Conservation (phyloP, 495 filamentous ascomycete genomes). For the Podospora pseudopauciseta region DNA sequence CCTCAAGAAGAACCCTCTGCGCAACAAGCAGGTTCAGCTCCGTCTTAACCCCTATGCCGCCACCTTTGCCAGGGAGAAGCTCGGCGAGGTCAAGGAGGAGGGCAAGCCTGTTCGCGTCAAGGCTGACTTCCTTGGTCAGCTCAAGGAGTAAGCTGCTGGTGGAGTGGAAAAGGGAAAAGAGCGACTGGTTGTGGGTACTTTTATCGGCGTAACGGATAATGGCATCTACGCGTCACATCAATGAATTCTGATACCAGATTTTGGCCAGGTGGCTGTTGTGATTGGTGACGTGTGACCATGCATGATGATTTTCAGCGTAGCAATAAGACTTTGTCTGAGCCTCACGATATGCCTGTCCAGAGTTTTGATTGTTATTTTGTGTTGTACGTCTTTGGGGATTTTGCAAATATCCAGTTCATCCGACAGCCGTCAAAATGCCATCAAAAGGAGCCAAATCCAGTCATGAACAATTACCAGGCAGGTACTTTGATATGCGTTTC, state of each 20-base stretch:
- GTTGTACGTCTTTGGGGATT: too few species aligned
- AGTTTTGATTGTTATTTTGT: too few species aligned
- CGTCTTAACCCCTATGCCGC: slow-evolving; percentile 95
- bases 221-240: slow-evolving; percentile 33
- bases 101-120: slow-evolving; percentile 37
- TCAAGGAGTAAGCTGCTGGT: slow-evolving; percentile 37
- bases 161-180: slow-evolving; percentile 16
- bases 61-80: slow-evolving; percentile 69
- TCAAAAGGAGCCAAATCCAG: too few species aligned
- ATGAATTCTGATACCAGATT: slow-evolving; percentile 39
- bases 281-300: slow-evolving; percentile 9
- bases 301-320: neutral
- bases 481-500: too few species aligned
- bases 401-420: too few species aligned
- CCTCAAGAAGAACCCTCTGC: slow-evolving; percentile 99
- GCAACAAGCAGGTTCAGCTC: slow-evolving; percentile 95
- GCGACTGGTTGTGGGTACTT: slow-evolving; percentile 30
- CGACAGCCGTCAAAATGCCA: too few species aligned
- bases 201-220: slow-evolving; percentile 39
- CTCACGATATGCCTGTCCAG: too few species aligned
- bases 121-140: slow-evolving; percentile 37
- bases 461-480: too few species aligned
- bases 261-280: slow-evolving; percentile 14
- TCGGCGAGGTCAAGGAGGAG: slow-evolving; percentile 41
- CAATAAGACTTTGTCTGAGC: neutral